Evolutionary conservation across 1,284 basidiomycete genomes (phyloP).

Genomic region (Cutaneotrichosporon cavernicola): DNA sequence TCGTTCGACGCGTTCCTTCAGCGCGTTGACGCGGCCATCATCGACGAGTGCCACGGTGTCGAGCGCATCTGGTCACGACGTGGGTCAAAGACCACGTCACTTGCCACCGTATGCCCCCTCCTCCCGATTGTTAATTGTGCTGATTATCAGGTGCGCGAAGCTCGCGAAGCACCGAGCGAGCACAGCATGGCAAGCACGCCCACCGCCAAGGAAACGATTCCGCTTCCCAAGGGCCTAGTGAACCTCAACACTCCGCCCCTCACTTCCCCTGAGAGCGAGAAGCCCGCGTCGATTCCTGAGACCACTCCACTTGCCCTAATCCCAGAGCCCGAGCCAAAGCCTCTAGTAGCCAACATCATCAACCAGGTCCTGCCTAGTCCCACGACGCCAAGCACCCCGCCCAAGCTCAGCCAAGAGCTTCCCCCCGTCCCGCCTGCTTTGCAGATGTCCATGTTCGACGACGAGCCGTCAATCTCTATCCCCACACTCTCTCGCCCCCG

Average conservation of each 20-base stretch:
- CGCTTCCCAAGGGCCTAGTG: background rate
- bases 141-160: conserved; percentile 2
- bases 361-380: background rate
- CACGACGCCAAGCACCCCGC: background rate
- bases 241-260: conserved; percentile 8
- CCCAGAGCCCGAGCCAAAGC: background rate
- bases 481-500: conserved; percentile 1
- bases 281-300: conserved; percentile 4
- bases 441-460: conserved; percentile 9
- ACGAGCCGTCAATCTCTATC: background rate
- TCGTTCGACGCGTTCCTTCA: conserved; percentile 11
- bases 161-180: conserved; percentile 3
- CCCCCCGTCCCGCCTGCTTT: background rate
- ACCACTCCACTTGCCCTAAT: background rate
- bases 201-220: background rate
- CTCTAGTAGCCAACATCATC: background rate
- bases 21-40: conserved; percentile 12
- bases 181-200: background rate
- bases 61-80: conserved; percentile 7
- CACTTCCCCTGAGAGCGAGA: conserved; percentile 8
- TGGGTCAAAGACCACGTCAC: conserved; percentile 8
- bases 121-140: background rate
- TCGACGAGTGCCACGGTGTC: conserved; percentile 18
- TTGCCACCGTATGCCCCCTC: background rate
- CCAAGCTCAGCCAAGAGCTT: background rate